These are phyloP conservation scores for Teunomyces lycoperdinae DNA, from an alignment of 805 yeast genomes.

Conservation along the genomic window DNA sequence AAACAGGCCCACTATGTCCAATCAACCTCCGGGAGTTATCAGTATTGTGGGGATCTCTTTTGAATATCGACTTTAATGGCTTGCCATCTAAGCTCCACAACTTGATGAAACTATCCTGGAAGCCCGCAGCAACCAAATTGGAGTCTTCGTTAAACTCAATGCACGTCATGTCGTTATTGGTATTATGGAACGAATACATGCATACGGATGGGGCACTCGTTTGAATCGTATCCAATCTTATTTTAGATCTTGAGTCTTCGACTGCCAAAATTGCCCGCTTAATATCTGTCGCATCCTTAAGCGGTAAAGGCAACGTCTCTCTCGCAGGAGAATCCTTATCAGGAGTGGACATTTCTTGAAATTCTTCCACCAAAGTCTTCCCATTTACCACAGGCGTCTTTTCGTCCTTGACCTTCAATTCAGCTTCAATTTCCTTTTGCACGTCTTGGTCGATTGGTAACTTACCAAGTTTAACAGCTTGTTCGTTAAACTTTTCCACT, in stretches of 20 bases:
- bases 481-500: conserved; percentile 61
- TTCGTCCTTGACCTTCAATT: conserved; percentile 76
- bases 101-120: conserved; percentile 86
- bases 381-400: conserved; percentile 30
- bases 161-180: conserved; percentile 84
- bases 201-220: conserved; percentile 91
- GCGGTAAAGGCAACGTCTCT: conserved; percentile 82
- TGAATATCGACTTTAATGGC: conserved; percentile 63
- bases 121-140: conserved; percentile 87
- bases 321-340: conserved; percentile 65
- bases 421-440: conserved; percentile 78
- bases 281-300: conserved; percentile 74
- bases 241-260: conserved; percentile 76
- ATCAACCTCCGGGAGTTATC: conserved; percentile 57
- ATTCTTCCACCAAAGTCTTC: conserved; percentile 61
- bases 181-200: conserved; percentile 97
- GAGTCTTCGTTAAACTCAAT: conserved; percentile 85
- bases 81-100: conserved; percentile 93
- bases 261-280: conserved; percentile 75
- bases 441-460: conserved; percentile 86
- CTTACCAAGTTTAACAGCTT: conserved; percentile 76
- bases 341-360: conserved; percentile 54
- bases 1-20: conserved; percentile 95
- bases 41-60: conserved; percentile 49
- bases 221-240: conserved; percentile 66